Evolutionary conservation across 2,329 filamentous ascomycete species (phyloP).

Genomic region (Verticillium klebahnii): DNA sequence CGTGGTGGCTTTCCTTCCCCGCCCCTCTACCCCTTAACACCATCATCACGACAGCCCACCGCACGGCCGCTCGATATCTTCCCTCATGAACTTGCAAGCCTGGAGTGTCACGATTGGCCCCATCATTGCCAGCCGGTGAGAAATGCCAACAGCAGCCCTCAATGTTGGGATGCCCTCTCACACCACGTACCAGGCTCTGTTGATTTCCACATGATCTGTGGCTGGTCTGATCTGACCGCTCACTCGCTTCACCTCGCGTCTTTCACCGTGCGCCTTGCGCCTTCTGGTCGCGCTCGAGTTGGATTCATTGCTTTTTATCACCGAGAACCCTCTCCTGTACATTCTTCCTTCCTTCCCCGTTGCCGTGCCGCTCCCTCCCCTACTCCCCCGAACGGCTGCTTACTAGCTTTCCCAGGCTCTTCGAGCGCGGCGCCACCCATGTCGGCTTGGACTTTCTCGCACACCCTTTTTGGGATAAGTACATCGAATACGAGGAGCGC

Average conservation of each 20-base stretch:
- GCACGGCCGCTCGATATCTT: conserved; percentile 20
- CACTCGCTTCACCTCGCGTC: conserved; percentile 34
- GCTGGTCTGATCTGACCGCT: conserved; percentile 17
- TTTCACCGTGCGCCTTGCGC: conserved; percentile 21
- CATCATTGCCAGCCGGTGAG: conserved; percentile 57
- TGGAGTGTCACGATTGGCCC: conserved; percentile 21
- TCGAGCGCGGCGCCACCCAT: conserved; percentile 79
- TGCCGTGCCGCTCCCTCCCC: conserved; percentile 22
- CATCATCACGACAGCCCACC: conserved; percentile 40
- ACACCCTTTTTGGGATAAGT: conserved; percentile 98
- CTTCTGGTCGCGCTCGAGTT: conserved; percentile 37
- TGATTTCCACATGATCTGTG: conserved; percentile 34
- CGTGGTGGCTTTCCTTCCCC: conserved; percentile 60
- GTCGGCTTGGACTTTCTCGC: conserved; percentile 92
- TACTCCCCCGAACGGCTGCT: conserved; percentile 15
- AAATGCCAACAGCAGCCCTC: conserved; percentile 59
- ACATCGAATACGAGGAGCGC: conserved; percentile 93
- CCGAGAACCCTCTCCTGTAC: conserved; percentile 37
- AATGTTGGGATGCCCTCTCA: conserved; percentile 59
- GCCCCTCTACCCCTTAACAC: conserved; percentile 41
- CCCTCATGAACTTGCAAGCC: conserved; percentile 27
- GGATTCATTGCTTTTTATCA: conserved; percentile 48
- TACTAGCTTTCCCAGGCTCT: conserved; percentile 61
- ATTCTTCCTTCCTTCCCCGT: conserved; percentile 42
- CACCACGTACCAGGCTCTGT: conserved; percentile 60